phyloP scores from a whole-genome alignment of 169 alveolate genomes.

The Cystoisospora suis region DNA sequence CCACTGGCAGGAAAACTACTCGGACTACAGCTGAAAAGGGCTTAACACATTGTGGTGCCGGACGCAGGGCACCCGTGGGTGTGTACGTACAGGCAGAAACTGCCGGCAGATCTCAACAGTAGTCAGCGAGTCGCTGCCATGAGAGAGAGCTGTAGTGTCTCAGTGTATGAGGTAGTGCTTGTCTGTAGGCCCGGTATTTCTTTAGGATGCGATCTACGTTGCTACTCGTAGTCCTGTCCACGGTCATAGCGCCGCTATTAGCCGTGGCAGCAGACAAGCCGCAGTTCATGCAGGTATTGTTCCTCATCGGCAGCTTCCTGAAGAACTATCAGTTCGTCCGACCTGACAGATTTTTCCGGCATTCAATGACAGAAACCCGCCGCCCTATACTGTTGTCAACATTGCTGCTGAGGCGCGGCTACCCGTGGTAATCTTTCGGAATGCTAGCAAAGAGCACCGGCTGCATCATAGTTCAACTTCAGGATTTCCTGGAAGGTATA shows the following conservation, averaged over 20 bases:
- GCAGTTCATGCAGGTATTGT: not conserved
- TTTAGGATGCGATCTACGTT: too few relatives aligned
- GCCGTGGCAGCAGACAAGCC: not conserved
- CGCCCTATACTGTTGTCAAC: constrained; percentile 53
- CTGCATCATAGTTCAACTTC: too few relatives aligned
- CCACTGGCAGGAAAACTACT: not conserved
- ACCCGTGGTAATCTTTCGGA: constrained; percentile 13
- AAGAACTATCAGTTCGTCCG: not conserved
- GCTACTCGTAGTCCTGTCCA: too few relatives aligned
- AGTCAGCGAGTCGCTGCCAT: too few relatives aligned
- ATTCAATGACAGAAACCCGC: constrained; percentile 29
- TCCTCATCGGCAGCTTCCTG: not conserved
- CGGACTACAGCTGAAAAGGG: not conserved
- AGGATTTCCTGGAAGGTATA: constrained; percentile 6
- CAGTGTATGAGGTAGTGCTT: too few relatives aligned
- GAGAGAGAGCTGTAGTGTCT: too few relatives aligned
- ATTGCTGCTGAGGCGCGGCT: constrained; percentile 53
- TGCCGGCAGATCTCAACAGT: too few relatives aligned
- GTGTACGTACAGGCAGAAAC: not conserved
- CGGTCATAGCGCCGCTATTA: too few relatives aligned
- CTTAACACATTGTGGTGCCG: not conserved
- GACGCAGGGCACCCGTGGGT: not conserved
- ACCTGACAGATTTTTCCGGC: not conserved
- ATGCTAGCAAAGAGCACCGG: too few relatives aligned
- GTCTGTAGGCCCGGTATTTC: too few relatives aligned